Evolutionary conservation across 2,329 filamentous ascomycete genomes (phyloP).

Genomic region (Alternaria triticimaculans): DNA sequence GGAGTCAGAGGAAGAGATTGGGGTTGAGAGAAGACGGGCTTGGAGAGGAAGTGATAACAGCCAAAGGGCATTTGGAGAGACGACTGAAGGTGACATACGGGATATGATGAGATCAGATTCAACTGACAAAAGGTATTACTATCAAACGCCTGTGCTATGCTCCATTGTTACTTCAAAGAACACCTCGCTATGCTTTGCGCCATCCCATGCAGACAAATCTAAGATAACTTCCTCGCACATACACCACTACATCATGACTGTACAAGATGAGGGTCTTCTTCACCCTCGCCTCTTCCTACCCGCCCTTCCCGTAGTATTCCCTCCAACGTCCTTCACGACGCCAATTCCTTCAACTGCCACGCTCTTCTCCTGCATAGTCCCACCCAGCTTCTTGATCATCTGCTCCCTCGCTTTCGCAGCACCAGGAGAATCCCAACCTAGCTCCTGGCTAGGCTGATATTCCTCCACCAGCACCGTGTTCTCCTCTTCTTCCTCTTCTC

Average conservation of each 20-base stretch:
- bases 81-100: conserved; percentile 66
- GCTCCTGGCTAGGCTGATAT: conserved; percentile 45
- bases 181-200: conserved; percentile 23
- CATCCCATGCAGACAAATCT: conserved; percentile 3
- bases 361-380: conserved; percentile 38
- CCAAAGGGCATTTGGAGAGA: conserved; percentile 64
- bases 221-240: background rate
- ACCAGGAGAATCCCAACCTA: conserved; percentile 49
- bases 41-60: conserved; percentile 58
- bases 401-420: conserved; percentile 42
- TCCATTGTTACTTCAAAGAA: background rate
- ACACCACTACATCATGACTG: background rate
- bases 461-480: conserved; percentile 28
- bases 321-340: conserved; percentile 43
- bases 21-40: conserved; percentile 47
- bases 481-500: conserved; percentile 24
- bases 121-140: background rate
- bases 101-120: conserved; percentile 21
- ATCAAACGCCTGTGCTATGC: conserved; percentile 5
- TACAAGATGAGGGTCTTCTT: background rate
- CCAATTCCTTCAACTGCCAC: conserved; percentile 40
- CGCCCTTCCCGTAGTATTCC: conserved; percentile 20
- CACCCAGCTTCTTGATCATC: conserved; percentile 47
- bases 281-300: conserved; percentile 37
- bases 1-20: conserved; percentile 51